These are phyloP conservation scores for Trichoderma harzianum DNA, from an alignment of 2,329 filamentous ascomycete genomes.

Conservation along the genomic window DNA sequence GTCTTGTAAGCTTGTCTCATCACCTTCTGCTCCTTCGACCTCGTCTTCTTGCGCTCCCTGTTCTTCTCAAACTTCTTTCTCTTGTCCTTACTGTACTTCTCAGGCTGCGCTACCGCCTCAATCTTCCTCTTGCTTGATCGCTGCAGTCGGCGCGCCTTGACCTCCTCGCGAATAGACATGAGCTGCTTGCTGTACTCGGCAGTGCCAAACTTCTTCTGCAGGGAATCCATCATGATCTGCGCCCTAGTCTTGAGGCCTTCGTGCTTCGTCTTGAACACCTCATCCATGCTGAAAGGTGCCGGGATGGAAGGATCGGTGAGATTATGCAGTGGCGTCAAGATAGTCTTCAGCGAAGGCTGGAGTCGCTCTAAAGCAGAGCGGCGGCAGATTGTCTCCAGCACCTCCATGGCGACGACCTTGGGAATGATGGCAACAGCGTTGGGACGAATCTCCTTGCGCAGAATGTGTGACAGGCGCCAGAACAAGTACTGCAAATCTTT, in stretches of 20 bases:
- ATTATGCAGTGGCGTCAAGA: constrained; percentile 67
- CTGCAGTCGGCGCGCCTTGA: constrained; percentile 69
- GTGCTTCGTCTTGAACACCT: constrained; percentile 64
- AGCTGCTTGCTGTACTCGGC: constrained; percentile 73
- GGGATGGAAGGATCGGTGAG: constrained; percentile 78
- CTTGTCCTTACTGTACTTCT: constrained; percentile 75
- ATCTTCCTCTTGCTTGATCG: constrained; percentile 83
- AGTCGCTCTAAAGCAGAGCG: constrained; percentile 58
- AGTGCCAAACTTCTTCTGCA: constrained; percentile 83
- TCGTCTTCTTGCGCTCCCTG: constrained; percentile 77
- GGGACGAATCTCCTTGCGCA: constrained; percentile 70
- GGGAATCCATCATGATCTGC: constrained; percentile 71
- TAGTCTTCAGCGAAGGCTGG: constrained; percentile 57
- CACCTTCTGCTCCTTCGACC: constrained; percentile 67
- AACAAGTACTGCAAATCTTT: constrained; percentile 68
- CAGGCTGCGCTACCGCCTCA: constrained; percentile 78
- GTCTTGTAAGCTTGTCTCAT: constrained; percentile 67
- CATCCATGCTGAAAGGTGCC: constrained; percentile 66
- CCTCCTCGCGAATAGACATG: constrained; percentile 66
- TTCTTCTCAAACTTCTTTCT: constrained; percentile 80
- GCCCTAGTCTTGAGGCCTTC: constrained; percentile 69
- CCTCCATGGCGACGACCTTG: constrained; percentile 71
- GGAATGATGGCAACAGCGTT: constrained; percentile 63
- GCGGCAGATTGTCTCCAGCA: constrained; percentile 66
- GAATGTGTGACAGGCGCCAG: constrained; percentile 70